phyloP scores from a whole-genome alignment of 257 asterid genomes.

The Striga asiatica region DNA sequence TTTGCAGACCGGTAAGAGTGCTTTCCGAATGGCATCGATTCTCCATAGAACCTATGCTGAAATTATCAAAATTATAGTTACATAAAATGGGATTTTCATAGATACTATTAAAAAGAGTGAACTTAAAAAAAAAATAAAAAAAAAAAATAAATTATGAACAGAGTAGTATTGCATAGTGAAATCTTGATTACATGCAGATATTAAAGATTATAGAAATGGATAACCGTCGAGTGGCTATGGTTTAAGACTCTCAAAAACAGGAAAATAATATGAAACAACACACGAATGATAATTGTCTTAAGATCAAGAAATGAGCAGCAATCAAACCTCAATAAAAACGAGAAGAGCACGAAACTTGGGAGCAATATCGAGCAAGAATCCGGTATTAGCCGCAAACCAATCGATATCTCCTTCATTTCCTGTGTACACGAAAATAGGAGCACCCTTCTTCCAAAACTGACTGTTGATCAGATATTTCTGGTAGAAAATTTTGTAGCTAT shows the following conservation, averaged over 20 bases:
- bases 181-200: too few relatives aligned
- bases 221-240: too few relatives aligned
- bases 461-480: slow-evolving; percentile 64
- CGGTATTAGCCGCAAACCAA: slow-evolving; percentile 72
- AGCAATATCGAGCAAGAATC: slow-evolving; percentile 71
- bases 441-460: slow-evolving; percentile 47
- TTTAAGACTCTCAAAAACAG: background rate
- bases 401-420: slow-evolving; percentile 82
- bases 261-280: background rate
- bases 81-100: too few relatives aligned
- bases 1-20: slow-evolving; percentile 41
- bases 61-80: too few relatives aligned
- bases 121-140: too few relatives aligned
- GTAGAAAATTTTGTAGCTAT: slow-evolving; percentile 44
- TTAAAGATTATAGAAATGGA: too few relatives aligned
- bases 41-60: slow-evolving; percentile 77
- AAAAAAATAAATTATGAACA: too few relatives aligned
- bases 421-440: slow-evolving; percentile 62
- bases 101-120: too few relatives aligned
- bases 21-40: slow-evolving; percentile 63
- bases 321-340: slow-evolving; percentile 70
- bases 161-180: too few relatives aligned
- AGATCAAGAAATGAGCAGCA: background rate
- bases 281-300: background rate
- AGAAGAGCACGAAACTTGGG: slow-evolving; percentile 57